A percentile compares a stretch with the other conserved stretches of the same genome.
Evolutionary conservation across 768 basidiomycete species (phyloP).

Genomic region (Ephemerocybe angulata): DNA sequence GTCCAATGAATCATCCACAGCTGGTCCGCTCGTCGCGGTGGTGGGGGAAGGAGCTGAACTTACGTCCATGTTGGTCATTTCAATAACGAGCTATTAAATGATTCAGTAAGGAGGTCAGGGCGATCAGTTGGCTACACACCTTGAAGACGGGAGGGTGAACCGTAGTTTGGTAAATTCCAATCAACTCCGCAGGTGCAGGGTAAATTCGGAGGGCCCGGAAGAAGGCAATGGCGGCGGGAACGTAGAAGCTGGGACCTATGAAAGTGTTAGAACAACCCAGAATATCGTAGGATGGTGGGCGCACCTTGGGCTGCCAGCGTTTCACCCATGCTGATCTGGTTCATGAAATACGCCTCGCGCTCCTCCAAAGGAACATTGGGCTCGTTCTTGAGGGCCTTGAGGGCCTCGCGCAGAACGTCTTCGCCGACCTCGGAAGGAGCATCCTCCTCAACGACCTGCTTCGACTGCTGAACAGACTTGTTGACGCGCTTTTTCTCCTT

Average conservation of each 20-base stretch:
- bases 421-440: slow-evolving; percentile 37
- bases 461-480: slow-evolving; percentile 57
- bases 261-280: background rate
- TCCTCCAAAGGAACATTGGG: slow-evolving; percentile 66
- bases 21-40: slow-evolving; percentile 21
- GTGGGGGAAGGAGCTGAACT: slow-evolving; percentile 54
- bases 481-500: slow-evolving; percentile 90
- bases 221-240: slow-evolving; percentile 85
- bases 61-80: slow-evolving; percentile 86
- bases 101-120: background rate
- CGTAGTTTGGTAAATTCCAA: slow-evolving; percentile 92
- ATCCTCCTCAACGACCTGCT: slow-evolving; percentile 26
- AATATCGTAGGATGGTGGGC: background rate
- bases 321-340: slow-evolving; percentile 85
- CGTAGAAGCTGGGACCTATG: slow-evolving; percentile 70
- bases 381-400: slow-evolving; percentile 69
- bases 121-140: slow-evolving; percentile 33
- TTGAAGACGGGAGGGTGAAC: slow-evolving; percentile 80
- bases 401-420: slow-evolving; percentile 57
- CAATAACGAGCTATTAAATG: slow-evolving; percentile 48
- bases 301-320: slow-evolving; percentile 67
- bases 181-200: slow-evolving; percentile 89
- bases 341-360: slow-evolving; percentile 89
- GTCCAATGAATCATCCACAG: slow-evolving; percentile 43
- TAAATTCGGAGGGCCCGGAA: slow-evolving; percentile 93